Conservation (phyloP, 495 filamentous ascomycete genomes). For the Aspergillus sparsus region DNA sequence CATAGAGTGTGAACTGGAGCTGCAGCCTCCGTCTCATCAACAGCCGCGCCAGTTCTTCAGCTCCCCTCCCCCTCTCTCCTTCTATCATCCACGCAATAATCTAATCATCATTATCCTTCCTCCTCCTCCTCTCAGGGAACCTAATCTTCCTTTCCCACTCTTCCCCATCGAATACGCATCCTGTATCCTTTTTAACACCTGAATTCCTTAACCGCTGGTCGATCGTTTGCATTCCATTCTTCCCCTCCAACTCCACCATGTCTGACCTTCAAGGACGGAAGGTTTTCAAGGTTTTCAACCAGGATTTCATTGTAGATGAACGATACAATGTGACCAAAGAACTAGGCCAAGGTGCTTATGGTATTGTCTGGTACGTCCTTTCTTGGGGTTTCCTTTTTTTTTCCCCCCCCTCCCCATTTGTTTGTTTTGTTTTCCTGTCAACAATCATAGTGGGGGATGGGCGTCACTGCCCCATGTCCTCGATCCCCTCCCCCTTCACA, state of each 20-base stretch:
- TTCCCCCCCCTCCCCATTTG: neutral
- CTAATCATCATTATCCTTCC: slow-evolving; percentile 11
- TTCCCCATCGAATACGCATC: slow-evolving; percentile 10
- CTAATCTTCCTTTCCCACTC: slow-evolving; percentile 3
- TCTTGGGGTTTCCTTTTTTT: neutral
- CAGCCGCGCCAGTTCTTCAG: slow-evolving; percentile 13
- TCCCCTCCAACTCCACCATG: slow-evolving; percentile 49
- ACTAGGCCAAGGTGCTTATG: slow-evolving; percentile 95
- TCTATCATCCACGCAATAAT: slow-evolving; percentile 7
- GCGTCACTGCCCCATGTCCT: neutral
- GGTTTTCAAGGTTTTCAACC: slow-evolving; percentile 99
- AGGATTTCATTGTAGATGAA: slow-evolving; percentile 98
- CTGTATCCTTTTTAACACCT: slow-evolving; percentile 7
- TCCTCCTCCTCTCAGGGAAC: slow-evolving; percentile 7
- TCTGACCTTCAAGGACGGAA: slow-evolving; percentile 82
- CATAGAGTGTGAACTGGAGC: neutral
- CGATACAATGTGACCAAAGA: slow-evolving; percentile 98
- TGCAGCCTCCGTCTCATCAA: slow-evolving; percentile 3
- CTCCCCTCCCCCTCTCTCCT: slow-evolving; percentile 8
- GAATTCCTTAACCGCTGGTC: slow-evolving; percentile 14
- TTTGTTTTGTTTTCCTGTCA: neutral
- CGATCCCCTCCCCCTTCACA: slow-evolving; percentile 1
- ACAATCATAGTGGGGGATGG: neutral
- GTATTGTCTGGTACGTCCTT: slow-evolving; percentile 87
- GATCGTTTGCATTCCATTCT: slow-evolving; percentile 15